Conservation (phyloP, 140 eudicot species). For the Oenanthe javanica region DNA sequence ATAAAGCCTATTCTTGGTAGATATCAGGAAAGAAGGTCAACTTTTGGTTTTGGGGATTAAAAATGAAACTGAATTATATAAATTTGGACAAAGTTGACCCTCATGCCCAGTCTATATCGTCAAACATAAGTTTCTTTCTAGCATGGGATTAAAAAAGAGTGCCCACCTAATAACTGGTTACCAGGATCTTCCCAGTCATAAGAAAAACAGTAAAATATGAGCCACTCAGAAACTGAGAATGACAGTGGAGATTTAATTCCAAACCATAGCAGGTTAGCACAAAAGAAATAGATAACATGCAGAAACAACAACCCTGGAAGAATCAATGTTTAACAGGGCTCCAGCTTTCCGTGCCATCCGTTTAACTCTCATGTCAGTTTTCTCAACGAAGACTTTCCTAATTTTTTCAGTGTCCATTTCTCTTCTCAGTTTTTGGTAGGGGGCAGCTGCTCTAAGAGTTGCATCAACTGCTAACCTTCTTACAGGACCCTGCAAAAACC, state of each 20-base stretch:
- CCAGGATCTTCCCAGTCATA: not conserved
- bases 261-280: not conserved
- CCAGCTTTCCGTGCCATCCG: constrained; percentile 99
- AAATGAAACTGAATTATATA: not conserved
- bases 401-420: constrained; percentile 52
- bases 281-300: not conserved
- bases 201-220: not conserved
- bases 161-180: not conserved
- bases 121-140: not conserved
- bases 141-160: not conserved
- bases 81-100: not conserved
- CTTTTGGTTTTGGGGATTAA: not conserved
- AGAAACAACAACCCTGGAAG: not conserved
- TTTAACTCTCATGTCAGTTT: constrained; percentile 96
- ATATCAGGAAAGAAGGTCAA: not conserved
- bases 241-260: not conserved
- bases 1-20: not conserved
- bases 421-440: constrained; percentile 83
- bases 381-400: constrained; percentile 86
- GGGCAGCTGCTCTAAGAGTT: constrained; percentile 98
- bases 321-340: constrained; percentile 54
- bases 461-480: constrained; percentile 98
- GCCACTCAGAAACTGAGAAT: not conserved
- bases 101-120: not conserved
- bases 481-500: constrained; percentile 70